Percentiles rank a stretch among this genome's conserved stretches.
Evolutionary conservation across 179 eudicot genomes (phyloP).

Genomic region (Sideroxylon spinosum): DNA sequence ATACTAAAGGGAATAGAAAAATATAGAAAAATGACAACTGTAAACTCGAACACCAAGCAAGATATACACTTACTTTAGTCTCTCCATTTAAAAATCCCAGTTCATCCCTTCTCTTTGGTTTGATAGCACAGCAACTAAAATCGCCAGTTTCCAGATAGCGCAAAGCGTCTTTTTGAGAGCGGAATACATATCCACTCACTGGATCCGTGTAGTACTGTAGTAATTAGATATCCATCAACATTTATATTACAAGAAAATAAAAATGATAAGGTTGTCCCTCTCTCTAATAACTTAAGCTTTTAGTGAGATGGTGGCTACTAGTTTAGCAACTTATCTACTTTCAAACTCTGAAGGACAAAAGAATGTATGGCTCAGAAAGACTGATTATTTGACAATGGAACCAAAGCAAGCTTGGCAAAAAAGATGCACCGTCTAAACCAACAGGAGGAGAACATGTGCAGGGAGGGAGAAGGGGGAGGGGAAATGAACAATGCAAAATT

Average conservation of each 20-base stretch:
- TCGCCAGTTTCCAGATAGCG: conserved; percentile 69
- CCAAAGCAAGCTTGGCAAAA: neutral
- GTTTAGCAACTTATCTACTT: neutral
- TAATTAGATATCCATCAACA: conserved; percentile 14
- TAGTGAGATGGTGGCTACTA: too few relatives aligned
- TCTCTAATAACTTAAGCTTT: too few relatives aligned
- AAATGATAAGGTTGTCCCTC: too few relatives aligned
- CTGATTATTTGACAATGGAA: conserved; percentile 2
- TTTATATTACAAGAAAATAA: neutral
- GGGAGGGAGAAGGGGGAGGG: neutral
- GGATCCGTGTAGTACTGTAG: conserved; percentile 65
- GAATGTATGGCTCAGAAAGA: neutral
- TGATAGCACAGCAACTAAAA: conserved; percentile 48
- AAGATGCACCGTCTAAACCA: neutral
- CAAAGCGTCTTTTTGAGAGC: conserved; percentile 58
- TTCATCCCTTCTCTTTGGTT: conserved; percentile 41
- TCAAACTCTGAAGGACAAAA: neutral
- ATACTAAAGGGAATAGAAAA: neutral
- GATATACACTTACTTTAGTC: conserved; percentile 32
- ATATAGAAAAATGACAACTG: conserved; percentile 5
- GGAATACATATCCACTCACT: conserved; percentile 56
- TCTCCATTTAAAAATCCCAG: conserved; percentile 23
- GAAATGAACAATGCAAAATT: neutral
- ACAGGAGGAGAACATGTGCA: too few relatives aligned
- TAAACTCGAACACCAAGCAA: neutral